Percentiles rank a stretch among this genome's conserved stretches.
Conservation (phyloP, 192 early-diverging fungal species). For the Backusella australiensis region DNA sequence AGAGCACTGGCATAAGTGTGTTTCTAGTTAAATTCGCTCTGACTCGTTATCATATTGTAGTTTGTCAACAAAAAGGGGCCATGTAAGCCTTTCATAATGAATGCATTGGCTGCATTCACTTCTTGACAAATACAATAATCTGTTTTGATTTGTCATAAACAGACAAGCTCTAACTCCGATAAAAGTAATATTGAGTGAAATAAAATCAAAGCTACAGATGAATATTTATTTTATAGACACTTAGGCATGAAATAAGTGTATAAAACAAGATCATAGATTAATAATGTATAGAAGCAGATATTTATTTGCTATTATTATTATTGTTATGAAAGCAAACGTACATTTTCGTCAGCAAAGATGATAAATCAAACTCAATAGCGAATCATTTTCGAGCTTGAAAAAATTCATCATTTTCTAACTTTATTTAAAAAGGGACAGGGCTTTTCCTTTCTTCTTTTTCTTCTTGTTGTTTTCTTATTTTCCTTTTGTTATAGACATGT, state of each 20-base stretch:
- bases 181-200: neutral
- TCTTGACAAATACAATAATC: neutral
- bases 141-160: neutral
- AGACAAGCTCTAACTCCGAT: neutral
- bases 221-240: neutral
- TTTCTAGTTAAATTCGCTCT: neutral
- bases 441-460: neutral
- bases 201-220: neutral
- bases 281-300: neutral
- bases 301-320: too few relatives aligned
- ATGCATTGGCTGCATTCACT: too few relatives aligned
- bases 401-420: constrained; percentile 2
- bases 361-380: constrained; percentile 3
- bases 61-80: neutral
- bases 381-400: neutral
- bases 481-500: neutral
- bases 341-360: neutral
- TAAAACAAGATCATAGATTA: neutral
- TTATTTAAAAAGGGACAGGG: constrained; percentile 4
- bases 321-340: neutral
- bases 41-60: neutral
- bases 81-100: too few relatives aligned
- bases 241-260: neutral
- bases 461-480: neutral
- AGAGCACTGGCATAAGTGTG: neutral